Evolutionary conservation across 2,329 filamentous ascomycete genomes (phyloP).

Genomic region (Diaporthe sp.): DNA sequence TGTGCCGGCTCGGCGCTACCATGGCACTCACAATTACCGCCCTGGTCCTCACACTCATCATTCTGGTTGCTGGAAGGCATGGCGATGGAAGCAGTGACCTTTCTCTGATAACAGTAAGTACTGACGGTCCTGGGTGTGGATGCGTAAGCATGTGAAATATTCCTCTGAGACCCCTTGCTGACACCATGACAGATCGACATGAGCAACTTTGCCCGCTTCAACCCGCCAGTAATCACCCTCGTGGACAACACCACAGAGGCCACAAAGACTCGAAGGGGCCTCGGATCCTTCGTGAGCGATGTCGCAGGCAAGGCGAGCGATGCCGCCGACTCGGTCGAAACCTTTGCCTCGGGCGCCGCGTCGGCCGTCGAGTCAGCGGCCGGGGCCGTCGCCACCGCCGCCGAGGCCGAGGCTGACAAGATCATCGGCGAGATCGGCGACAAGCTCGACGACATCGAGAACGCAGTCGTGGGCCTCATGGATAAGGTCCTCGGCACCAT

Average conservation of each 20-base stretch:
- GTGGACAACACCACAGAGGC: constrained; percentile 34
- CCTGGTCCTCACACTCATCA: constrained; percentile 39
- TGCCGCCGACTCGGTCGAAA: constrained; percentile 29
- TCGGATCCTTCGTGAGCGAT: constrained; percentile 33
- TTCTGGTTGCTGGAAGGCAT: constrained; percentile 35
- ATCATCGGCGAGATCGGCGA: constrained; percentile 40
- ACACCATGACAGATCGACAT: constrained; percentile 37
- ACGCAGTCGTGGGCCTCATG: constrained; percentile 39
- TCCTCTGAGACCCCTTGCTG: neutral
- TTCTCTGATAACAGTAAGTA: constrained; percentile 37
- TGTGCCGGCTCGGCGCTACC: constrained; percentile 32
- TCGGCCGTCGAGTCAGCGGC: constrained; percentile 28
- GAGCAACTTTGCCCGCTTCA: constrained; percentile 39
- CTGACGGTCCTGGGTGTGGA: neutral
- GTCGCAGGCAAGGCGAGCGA: constrained; percentile 11
- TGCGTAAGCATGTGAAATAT: neutral
- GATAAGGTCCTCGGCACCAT: constrained; percentile 40
- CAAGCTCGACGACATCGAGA: constrained; percentile 36
- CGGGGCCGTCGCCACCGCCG: constrained; percentile 31
- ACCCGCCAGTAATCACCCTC: constrained; percentile 36
- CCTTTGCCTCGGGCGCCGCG: constrained; percentile 20
- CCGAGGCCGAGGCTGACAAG: constrained; percentile 39
- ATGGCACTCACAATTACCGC: constrained; percentile 35
- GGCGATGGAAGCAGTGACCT: constrained; percentile 38
- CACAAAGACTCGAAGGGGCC: constrained; percentile 32